Conservation (phyloP, 2,329 filamentous ascomycete genomes). For the Dactylellina haptotyla region DNA sequence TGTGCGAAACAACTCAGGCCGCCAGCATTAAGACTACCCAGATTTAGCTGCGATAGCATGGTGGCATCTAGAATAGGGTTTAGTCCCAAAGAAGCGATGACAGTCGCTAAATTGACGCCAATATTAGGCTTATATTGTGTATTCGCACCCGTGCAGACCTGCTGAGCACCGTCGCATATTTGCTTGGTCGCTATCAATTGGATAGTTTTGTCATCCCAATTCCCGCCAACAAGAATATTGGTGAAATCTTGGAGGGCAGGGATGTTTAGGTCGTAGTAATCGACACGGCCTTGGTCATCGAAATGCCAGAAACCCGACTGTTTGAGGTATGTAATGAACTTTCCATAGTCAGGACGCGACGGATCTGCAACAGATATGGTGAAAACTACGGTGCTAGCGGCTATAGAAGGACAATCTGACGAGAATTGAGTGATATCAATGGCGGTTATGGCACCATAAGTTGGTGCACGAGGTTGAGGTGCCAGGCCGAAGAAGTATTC, state of each 20-base stretch:
- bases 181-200: conserved; percentile 58
- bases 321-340: conserved; percentile 60
- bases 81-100: conserved; percentile 9
- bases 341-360: conserved; percentile 45
- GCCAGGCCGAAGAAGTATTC: conserved; percentile 60
- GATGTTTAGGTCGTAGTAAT: conserved; percentile 64
- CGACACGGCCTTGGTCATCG: conserved; percentile 62
- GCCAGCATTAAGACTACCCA: conserved; percentile 42
- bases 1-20: conserved; percentile 59
- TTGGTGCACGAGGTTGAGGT: conserved; percentile 14
- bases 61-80: conserved; percentile 1
- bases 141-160: conserved; percentile 61
- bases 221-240: conserved; percentile 56
- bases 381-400: conserved; percentile 32
- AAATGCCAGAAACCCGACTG: conserved; percentile 65
- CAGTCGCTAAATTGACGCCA: not conserved
- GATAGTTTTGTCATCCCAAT: conserved; percentile 57
- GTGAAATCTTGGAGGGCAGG: conserved; percentile 62
- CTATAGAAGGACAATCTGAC: conserved; percentile 31
- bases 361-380: conserved; percentile 43
- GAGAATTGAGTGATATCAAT: conserved; percentile 33
- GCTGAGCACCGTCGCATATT: conserved; percentile 61
- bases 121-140: conserved; percentile 59
- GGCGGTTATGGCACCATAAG: not conserved
- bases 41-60: conserved; percentile 12